These are phyloP conservation scores for Cladorrhinum sp. DNA, from an alignment of 2,329 filamentous ascomycete species.

Conservation along the genomic window DNA sequence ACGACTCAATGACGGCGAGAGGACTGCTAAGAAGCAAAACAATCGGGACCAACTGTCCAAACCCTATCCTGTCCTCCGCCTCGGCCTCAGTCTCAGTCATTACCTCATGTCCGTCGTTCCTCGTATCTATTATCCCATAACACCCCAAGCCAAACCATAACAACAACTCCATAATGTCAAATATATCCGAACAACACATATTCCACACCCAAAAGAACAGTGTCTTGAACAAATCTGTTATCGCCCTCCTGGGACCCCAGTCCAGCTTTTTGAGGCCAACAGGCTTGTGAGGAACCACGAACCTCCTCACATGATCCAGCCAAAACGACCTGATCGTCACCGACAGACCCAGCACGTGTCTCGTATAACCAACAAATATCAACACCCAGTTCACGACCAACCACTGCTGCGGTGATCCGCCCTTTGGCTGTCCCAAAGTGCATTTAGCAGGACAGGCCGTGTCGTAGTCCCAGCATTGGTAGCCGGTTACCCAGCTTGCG, in stretches of 20 bases:
- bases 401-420: background rate
- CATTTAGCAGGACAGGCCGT: constrained; percentile 1
- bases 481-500: background rate
- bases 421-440: background rate
- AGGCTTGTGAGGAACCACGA: background rate
- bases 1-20: constrained; percentile 19
- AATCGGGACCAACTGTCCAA: constrained; percentile 23
- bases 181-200: background rate
- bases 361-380: background rate
- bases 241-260: background rate
- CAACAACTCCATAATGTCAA: constrained; percentile 1
- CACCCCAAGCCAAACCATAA: constrained; percentile 1
- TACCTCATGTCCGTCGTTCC: constrained; percentile 5
- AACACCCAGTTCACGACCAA: background rate
- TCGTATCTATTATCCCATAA: constrained; percentile 8
- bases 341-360: background rate
- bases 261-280: background rate
- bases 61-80: constrained; percentile 17
- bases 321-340: background rate
- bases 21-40: constrained; percentile 21
- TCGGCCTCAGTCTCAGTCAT: constrained; percentile 12
- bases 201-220: constrained; percentile 1
- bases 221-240: background rate
- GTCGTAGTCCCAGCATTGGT: constrained; percentile 1
- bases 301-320: background rate